phyloP scores from a whole-genome alignment of 2,329 filamentous ascomycete species.

The Pezizomycotina sp. region DNA sequence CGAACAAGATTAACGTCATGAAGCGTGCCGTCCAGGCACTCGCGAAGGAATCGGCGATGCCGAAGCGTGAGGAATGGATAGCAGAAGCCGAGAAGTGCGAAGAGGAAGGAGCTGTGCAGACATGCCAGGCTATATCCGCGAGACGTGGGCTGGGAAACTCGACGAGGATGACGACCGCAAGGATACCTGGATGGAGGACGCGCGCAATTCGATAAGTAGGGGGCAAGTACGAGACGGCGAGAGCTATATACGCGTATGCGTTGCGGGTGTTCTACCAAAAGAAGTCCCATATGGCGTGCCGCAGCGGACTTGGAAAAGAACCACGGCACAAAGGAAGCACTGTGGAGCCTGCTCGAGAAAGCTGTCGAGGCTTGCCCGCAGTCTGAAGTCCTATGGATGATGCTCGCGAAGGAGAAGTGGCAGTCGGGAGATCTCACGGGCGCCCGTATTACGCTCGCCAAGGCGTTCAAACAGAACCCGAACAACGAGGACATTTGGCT shows the following conservation, averaged over 20 bases:
- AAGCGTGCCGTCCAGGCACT: constrained; percentile 79
- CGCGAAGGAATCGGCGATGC: constrained; percentile 84
- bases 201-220: constrained; percentile 60
- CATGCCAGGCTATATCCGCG: constrained; percentile 80
- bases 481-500: constrained; percentile 98
- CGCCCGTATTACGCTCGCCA: constrained; percentile 66
- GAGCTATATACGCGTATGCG: constrained; percentile 84
- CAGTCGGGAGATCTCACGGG: constrained; percentile 73
- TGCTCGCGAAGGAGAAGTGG: constrained; percentile 90
- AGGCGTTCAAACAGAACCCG: constrained; percentile 85
- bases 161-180: constrained; percentile 95
- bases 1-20: constrained; percentile 63
- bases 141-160: constrained; percentile 81
- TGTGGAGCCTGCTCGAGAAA: constrained; percentile 77
- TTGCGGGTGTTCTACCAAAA: constrained; percentile 78
- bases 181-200: constrained; percentile 91
- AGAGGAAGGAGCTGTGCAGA: constrained; percentile 70
- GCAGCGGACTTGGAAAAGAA: constrained; percentile 82
- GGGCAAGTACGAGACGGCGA: constrained; percentile 76
- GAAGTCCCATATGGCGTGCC: constrained; percentile 73
- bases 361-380: constrained; percentile 86
- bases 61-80: constrained; percentile 95
- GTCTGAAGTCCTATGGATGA: constrained; percentile 85
- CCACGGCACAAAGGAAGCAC: constrained; percentile 65
- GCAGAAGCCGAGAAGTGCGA: constrained; percentile 87